These are phyloP conservation scores for Tilletiopsis washingtonensis DNA, from an alignment of 1,284 basidiomycete species.

Conservation along the genomic window DNA sequence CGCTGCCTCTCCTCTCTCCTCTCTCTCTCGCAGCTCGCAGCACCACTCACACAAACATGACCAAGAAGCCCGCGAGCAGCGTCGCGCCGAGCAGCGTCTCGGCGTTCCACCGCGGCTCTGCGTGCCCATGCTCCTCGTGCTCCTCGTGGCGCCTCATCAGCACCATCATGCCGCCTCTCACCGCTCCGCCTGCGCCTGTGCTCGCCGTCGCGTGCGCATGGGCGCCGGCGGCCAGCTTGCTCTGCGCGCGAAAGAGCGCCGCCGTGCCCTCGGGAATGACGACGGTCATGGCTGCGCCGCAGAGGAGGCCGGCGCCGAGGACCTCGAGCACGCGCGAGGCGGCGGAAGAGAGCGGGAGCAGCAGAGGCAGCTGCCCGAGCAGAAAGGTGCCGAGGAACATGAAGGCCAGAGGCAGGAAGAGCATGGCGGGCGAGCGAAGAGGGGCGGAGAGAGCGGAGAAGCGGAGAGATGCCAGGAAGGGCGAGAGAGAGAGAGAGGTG, in stretches of 20 bases:
- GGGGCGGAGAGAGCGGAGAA: too few relatives aligned
- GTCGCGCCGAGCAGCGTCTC: conserved; percentile 28
- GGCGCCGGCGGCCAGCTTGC: conserved; percentile 2
- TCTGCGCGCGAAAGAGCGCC: conserved; percentile 14
- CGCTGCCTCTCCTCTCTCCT: too few relatives aligned
- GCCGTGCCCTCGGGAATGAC: conserved; percentile 40
- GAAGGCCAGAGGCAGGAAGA: conserved; percentile 9
- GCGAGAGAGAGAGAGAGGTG: too few relatives aligned
- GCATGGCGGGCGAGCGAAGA: background rate
- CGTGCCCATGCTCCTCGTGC: conserved; percentile 10
- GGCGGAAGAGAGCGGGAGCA: conserved; percentile 26
- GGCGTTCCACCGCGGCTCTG: conserved; percentile 6
- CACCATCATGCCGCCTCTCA: too few relatives aligned
- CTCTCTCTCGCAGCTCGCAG: too few relatives aligned
- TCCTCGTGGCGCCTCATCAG: too few relatives aligned
- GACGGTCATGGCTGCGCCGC: conserved; percentile 42
- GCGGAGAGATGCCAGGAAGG: too few relatives aligned
- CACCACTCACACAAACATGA: conserved; percentile 31
- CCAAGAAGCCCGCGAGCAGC: conserved; percentile 37
- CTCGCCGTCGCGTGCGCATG: too few relatives aligned
- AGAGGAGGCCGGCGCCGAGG: conserved; percentile 39
- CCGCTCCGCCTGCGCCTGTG: too few relatives aligned
- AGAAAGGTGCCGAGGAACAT: conserved; percentile 39
- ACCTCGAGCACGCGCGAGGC: conserved; percentile 38
- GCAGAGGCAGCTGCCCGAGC: conserved; percentile 33